These are phyloP conservation scores for Sarcocystis neurona DNA, from an alignment of 169 alveolate genomes.

Conservation along the genomic window DNA sequence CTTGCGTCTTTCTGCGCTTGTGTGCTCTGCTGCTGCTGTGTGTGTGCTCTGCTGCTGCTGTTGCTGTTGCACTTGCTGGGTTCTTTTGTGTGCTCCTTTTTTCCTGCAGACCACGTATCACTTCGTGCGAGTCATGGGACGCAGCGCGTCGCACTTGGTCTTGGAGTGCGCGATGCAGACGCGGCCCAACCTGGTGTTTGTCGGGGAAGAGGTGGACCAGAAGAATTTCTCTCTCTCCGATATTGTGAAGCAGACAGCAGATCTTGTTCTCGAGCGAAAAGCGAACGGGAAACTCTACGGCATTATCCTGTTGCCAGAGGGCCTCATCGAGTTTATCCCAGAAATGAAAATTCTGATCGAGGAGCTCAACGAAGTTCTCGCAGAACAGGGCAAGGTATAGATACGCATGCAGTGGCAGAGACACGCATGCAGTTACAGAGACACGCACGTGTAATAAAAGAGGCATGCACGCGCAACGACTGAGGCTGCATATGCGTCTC, in stretches of 20 bases:
- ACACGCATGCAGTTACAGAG: not conserved
- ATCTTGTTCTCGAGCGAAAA: constrained; percentile 86
- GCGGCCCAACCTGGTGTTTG: constrained; percentile 91
- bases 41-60: too few species aligned
- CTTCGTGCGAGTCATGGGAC: constrained; percentile 97
- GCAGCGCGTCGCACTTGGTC: constrained; percentile 98
- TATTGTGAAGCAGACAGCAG: constrained; percentile 88
- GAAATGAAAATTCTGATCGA: constrained; percentile 83
- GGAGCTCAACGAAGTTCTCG: constrained; percentile 90
- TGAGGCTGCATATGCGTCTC: too few species aligned
- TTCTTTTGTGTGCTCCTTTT: too few species aligned
- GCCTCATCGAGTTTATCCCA: constrained; percentile 94
- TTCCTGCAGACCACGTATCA: constrained; percentile 84
- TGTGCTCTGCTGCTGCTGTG: too few species aligned
- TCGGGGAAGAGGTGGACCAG: constrained; percentile 90
- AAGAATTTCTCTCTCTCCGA: constrained; percentile 84
- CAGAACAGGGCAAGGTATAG: not conserved
- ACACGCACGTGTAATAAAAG: too few species aligned
- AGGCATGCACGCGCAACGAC: too few species aligned
- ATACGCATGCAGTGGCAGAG: not conserved
- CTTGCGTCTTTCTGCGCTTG: not conserved
- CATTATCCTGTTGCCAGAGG: constrained; percentile 94
- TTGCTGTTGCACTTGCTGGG: too few species aligned
- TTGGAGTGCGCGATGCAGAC: constrained; percentile 97
- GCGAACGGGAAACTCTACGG: constrained; percentile 89